Base-by-base conservation (phyloP, 371 early-diverging fungal species). In the Mortierella sp. region DNA sequence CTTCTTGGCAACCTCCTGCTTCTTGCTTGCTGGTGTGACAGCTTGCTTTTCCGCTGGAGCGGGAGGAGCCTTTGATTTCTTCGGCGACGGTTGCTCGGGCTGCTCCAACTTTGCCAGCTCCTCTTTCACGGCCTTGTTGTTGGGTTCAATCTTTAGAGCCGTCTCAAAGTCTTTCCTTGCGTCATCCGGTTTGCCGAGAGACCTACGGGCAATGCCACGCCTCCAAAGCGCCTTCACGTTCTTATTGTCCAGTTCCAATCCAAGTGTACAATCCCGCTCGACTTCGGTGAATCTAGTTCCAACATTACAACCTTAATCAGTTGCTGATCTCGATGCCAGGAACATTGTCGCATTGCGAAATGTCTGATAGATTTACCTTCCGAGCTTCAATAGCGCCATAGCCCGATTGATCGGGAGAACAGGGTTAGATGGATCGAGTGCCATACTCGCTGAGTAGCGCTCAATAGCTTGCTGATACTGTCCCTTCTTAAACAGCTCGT, bases 141-240 rank as follows among this genome's bases (percentile, higher is more conserved):
- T 76, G 0, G 95, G 95, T 30, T 94, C 94, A 45, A 94, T 72
- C 8, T 74, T 74, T 28, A 88, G 58, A 2, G 90, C 94, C 4
- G 49, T 31, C 55, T 90, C 82, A 51, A 93, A 81, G 66, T 93
- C 95, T 84, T 56, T 24, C 24, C 30, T 53, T n/a, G 95, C 91
- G 45, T 87, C 91, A 0, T 63, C 56, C 1, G 82, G 43, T 57
- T 86, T 82, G n/a, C 86, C 88, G 12, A 90, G 56, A 47, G 83
- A 86, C 6, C 83, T 66, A 8, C 87, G 82, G 0, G 94, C 93
- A 45, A 87, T 86, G 7, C 93, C 94, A 9, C 94, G 84, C 48
- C 96, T 81, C 91, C 92, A 94, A 8, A 89, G 71, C 0, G 94
- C 96, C 66, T 95, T 95, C 26, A 93, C 87, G 71, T 90, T 90